Evolutionary conservation across 1,284 basidiomycete species (phyloP), one percentile per base, ranked within the genome.

Genomic region (Ustilago sp.): DNA sequence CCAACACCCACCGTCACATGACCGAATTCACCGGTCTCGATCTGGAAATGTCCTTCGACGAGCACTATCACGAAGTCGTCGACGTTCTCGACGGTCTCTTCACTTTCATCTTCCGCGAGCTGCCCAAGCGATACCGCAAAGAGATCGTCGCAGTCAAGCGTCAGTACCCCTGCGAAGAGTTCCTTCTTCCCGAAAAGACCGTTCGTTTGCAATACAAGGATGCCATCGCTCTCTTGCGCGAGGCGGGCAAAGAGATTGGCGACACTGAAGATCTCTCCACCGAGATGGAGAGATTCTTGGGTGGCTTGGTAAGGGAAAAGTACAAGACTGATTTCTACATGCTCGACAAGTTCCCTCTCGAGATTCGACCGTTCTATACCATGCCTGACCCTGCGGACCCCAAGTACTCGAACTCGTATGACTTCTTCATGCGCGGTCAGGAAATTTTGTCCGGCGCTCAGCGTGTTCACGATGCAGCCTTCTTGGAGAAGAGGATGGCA

Each of bases 381-480:
- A 86, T 86, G 84, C 84, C 84, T 23, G 83, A 86, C 59, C 80
- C 84, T 8, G 63, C 59, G 8, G 79, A 86, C 60, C 23, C 43
- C 56, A 77, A 77, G 52, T 89, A 98, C 63, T 97, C 95, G 63
- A 98, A 99, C 88, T 98, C 96, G 51, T 99, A 99, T 87, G 96
- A 99, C 88, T 98, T 99, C 88, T 98, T 99, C 90, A 98, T 99
- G 94, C 91, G 96, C 47, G 96, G 96, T 13, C 95, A 99, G 87
- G 96, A 99, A 87, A 98, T 99, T 83, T 89, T 99, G 35, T 98
- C 95, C 2, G 96, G 96, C 17, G 96, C 96, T 19, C 96, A 99
- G 87, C 94, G 95, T 88, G 91, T 98, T 61, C 97, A 99, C 88
- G 95, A 98, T 83, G 91, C 96, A 6, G 88, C 88, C 15, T 89